A percentile compares a stretch with the other conserved stretches of the same genome.
These are phyloP conservation scores for Agrocybe chaxingu DNA, from an alignment of 768 basidiomycete genomes.

Conservation along the genomic window DNA sequence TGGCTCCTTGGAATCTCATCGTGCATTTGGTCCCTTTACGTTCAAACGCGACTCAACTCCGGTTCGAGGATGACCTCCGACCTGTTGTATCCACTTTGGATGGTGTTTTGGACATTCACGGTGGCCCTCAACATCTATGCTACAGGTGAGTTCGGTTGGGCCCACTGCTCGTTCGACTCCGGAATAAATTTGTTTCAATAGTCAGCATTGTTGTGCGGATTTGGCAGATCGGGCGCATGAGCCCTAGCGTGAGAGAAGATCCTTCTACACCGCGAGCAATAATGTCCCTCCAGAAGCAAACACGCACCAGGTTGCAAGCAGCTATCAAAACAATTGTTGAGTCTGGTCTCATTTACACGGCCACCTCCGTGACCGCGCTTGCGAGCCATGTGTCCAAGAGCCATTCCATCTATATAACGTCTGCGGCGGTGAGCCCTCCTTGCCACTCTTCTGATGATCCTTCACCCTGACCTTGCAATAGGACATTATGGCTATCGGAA, in stretches of 20 bases:
- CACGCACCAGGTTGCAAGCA: not conserved
- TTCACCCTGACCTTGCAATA: not conserved
- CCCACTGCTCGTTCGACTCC: not conserved
- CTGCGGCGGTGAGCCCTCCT: slow-evolving; percentile 1
- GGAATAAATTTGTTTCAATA: not conserved
- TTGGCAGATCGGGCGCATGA: slow-evolving; percentile 6
- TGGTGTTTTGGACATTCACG: slow-evolving; percentile 15
- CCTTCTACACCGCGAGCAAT: slow-evolving; percentile 1
- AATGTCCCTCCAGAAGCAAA: slow-evolving; percentile 3
- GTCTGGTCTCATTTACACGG: slow-evolving; percentile 8
- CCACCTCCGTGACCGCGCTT: slow-evolving; percentile 1
- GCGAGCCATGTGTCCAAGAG: slow-evolving; percentile 7
- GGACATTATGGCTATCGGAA: slow-evolving; percentile 7
- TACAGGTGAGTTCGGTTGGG: slow-evolving; percentile 11
- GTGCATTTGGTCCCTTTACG: not conserved
- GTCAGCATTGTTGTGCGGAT: slow-evolving; percentile 12
- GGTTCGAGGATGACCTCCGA: not conserved
- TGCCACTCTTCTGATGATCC: not conserved
- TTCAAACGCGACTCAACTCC: not conserved
- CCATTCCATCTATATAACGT: slow-evolving; percentile 6
- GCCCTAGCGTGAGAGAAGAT: no score
- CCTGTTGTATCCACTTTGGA: not conserved
- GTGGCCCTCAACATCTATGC: slow-evolving; percentile 16
- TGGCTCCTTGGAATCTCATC: slow-evolving; percentile 9
- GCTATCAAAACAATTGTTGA: slow-evolving; percentile 6